Evolutionary conservation across 2,329 filamentous ascomycete species (phyloP).

Genomic region (Aaosphaeria arxii): DNA sequence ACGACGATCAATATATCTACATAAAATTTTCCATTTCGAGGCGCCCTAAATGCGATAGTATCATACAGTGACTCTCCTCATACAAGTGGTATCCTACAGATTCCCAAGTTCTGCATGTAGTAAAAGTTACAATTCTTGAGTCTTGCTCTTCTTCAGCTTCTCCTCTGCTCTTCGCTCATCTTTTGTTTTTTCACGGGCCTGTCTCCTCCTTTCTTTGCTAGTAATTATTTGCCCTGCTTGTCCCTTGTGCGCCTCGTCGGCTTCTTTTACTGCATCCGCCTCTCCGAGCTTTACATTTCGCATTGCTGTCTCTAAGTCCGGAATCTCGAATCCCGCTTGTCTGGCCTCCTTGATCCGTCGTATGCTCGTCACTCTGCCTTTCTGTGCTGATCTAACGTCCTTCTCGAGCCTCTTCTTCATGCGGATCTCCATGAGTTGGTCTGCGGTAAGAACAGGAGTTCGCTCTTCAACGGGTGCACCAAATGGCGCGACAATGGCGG

Average conservation of each 20-base stretch:
- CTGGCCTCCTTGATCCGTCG: conserved; percentile 24
- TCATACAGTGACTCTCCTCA: too few species aligned
- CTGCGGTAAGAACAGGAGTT: conserved; percentile 62
- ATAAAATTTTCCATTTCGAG: too few species aligned
- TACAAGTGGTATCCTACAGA: too few species aligned
- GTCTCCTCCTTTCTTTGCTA: conserved; percentile 22
- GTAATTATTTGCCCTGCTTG: conserved; percentile 24
- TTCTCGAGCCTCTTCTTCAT: conserved; percentile 58
- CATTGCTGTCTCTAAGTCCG: conserved; percentile 30
- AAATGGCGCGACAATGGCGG: conserved; percentile 69
- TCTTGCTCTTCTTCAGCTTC: conserved; percentile 18
- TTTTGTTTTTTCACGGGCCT: conserved; percentile 19
- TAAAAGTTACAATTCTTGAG: conserved; percentile 14
- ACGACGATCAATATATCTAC: too few species aligned
- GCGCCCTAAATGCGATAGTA: too few species aligned
- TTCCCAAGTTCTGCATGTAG: too few species aligned
- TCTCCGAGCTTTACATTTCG: conserved; percentile 17
- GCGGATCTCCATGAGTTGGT: conserved; percentile 57
- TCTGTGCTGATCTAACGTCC: conserved; percentile 49
- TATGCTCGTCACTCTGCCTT: conserved; percentile 25
- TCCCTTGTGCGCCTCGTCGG: conserved; percentile 16
- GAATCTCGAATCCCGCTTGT: conserved; percentile 25
- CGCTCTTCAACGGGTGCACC: conserved; percentile 63
- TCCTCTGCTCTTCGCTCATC: conserved; percentile 20
- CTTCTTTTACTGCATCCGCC: conserved; percentile 14